Percentiles rank a stretch among this genome's conserved stretches.
phyloP scores from a whole-genome alignment of 345 rosid genomes.

The Rhodamnia argentea region DNA sequence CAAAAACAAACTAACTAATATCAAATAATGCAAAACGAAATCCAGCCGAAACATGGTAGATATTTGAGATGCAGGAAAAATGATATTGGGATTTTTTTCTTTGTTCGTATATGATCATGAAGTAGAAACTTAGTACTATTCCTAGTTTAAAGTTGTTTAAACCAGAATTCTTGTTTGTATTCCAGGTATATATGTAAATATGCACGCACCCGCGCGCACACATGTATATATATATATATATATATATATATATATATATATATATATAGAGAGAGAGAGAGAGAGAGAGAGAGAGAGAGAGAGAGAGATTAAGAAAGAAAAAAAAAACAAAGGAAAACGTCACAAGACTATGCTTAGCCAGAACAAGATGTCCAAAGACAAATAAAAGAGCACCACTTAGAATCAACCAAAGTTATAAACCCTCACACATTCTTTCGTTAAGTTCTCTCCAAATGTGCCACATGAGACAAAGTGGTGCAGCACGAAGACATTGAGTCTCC shows the following conservation, averaged over 20 bases:
- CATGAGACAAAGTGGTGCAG: neutral
- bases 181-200: neutral
- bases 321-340: neutral
- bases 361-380: neutral
- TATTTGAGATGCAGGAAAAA: neutral
- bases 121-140: neutral
- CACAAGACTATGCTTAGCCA: neutral
- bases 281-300: too few relatives aligned
- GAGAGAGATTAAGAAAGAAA: neutral
- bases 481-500: neutral
- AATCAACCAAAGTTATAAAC: neutral
- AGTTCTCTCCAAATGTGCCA: neutral
- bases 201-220: fast-evolving
- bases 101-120: neutral
- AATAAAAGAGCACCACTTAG: neutral
- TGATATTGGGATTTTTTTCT: neutral
- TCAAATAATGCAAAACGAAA: neutral
- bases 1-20: conserved; percentile 3
- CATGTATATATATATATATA: neutral
- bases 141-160: neutral
- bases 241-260: fast-evolving
- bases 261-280: neutral
- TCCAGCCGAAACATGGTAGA: neutral
- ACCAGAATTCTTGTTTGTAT: neutral
- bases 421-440: neutral